Percentiles rank a stretch among this genome's conserved stretches.
phyloP scores from a whole-genome alignment of 345 rosid species.

The Trapa bicornis region DNA sequence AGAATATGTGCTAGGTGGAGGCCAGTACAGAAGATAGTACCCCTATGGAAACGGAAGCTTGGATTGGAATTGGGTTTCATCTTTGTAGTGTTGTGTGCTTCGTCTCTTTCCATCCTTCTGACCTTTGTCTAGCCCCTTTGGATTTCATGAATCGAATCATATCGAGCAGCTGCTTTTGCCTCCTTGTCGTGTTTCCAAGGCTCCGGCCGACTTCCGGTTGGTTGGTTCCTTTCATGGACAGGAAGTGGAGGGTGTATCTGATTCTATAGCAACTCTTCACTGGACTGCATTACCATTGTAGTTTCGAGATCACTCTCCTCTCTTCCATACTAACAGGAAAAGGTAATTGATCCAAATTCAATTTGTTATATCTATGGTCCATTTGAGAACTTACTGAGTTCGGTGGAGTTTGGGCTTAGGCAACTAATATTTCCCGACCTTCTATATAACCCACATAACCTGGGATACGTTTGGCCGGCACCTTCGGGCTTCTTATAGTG shows the following conservation, averaged over 20 bases:
- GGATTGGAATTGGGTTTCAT: not conserved
- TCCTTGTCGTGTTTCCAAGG: not conserved
- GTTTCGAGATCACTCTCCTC: no score
- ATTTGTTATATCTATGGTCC: no score
- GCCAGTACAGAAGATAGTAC: not conserved
- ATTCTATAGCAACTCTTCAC: not conserved
- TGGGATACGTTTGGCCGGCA: no score
- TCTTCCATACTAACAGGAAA: no score
- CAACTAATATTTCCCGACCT: no score
- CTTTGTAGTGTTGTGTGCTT: not conserved
- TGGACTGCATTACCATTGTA: no score
- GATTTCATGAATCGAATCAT: not conserved
- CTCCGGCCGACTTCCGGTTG: not conserved
- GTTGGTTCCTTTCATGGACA: not conserved
- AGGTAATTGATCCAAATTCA: no score
- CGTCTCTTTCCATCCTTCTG: not conserved
- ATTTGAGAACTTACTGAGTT: no score
- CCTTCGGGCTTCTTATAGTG: no score
- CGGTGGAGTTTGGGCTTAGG: no score
- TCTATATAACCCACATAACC: no score
- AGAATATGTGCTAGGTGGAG: not conserved
- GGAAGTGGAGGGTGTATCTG: slow-evolving; percentile 8
- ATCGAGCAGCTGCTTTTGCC: not conserved
- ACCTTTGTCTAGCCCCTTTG: not conserved
- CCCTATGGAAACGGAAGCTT: not conserved